Base-by-base conservation (phyloP, 2,329 filamentous ascomycete genomes). In the Colletotrichum chlorophyti region DNA sequence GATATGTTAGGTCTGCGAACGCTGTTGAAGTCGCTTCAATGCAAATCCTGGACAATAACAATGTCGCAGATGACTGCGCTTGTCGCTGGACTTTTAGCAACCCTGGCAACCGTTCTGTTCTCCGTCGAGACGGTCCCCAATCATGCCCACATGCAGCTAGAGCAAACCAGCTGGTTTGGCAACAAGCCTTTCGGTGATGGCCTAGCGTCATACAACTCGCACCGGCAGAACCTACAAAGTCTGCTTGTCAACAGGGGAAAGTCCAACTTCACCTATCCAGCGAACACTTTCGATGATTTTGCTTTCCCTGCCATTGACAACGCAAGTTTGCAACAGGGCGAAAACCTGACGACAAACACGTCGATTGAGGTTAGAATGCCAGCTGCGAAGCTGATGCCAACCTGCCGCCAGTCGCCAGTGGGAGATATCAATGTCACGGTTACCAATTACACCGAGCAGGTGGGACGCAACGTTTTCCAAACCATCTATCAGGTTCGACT, bases 1-100 rank as follows among this genome's bases (percentile, higher is more conserved):
- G 53, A 53, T n/a, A 58, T 53, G 40, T 12, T 46, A 3, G 53
- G 53, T 12, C 24, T 53, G 5, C n/a, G 38, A 14, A 34, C 53
- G 0, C 19, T 53, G 11, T 32, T 31, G 8, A 15, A 38, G 4
- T 34, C 53, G 0, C 14, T 41, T n/a, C 23, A 19, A 7, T 27
- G 46, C 5, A 14, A 32, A 19, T 10, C 31, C 2, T 58, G 19
- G 53, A 49, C 53, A 1, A 24, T 58, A 26, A 40, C 32, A 4
- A 19, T 34, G 7, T 53, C 48, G 2, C 53, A 46, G 12, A 11
- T 53, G n/a, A 15, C 12, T n/a, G 41, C 26, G 1, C 17, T 58
- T 8, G 5, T 40, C 15, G 45, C 48, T 21, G 48, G 24, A 7
- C 34, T 58, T 14, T 17, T 46, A 4, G 32, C 53, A 4, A 53